Conservation (phyloP, 2,329 filamentous ascomycete species). For the Pseudonectria buxi region DNA sequence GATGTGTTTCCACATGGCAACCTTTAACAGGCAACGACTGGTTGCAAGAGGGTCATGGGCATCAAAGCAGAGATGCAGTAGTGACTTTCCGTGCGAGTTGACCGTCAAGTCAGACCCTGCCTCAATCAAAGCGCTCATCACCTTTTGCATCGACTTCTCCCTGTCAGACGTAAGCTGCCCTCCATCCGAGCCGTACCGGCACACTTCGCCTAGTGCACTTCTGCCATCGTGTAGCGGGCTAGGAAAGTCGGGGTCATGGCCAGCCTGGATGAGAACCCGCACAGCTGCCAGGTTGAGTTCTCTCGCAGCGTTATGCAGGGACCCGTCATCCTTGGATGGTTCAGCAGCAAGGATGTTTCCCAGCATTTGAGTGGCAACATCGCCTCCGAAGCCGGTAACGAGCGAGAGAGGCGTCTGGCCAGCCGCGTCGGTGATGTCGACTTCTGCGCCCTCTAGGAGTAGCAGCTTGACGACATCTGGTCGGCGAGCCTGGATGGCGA, state of each 20-base stretch:
- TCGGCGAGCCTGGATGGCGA: constrained; percentile 50
- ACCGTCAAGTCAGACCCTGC: constrained; percentile 50
- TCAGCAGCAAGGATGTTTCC: constrained; percentile 47
- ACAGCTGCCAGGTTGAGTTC: constrained; percentile 52
- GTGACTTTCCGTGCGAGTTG: constrained; percentile 50
- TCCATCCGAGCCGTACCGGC: constrained; percentile 45
- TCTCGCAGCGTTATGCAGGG: constrained; percentile 57
- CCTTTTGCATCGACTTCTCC: constrained; percentile 49
- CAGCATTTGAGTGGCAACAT: constrained; percentile 48
- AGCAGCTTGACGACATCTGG: constrained; percentile 52
- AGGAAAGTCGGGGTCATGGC: constrained; percentile 59
- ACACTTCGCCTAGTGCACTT: constrained; percentile 58
- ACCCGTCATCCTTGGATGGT: constrained; percentile 56
- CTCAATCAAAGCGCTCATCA: constrained; percentile 50
- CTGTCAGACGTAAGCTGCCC: constrained; percentile 38
- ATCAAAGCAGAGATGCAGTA: constrained; percentile 54
- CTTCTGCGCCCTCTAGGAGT: constrained; percentile 52
- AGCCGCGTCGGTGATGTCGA: constrained; percentile 49
- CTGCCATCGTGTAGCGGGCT: constrained; percentile 56
- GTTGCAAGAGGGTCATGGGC: constrained; percentile 47
- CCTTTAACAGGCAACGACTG: constrained; percentile 52
- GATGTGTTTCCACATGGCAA: constrained; percentile 57
- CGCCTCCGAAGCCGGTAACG: constrained; percentile 49
- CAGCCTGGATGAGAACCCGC: constrained; percentile 48
- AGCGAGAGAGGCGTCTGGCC: constrained; percentile 55